Evolutionary conservation across 352 stramenopile species (phyloP).

Genomic region (Globisporangium lucens): DNA sequence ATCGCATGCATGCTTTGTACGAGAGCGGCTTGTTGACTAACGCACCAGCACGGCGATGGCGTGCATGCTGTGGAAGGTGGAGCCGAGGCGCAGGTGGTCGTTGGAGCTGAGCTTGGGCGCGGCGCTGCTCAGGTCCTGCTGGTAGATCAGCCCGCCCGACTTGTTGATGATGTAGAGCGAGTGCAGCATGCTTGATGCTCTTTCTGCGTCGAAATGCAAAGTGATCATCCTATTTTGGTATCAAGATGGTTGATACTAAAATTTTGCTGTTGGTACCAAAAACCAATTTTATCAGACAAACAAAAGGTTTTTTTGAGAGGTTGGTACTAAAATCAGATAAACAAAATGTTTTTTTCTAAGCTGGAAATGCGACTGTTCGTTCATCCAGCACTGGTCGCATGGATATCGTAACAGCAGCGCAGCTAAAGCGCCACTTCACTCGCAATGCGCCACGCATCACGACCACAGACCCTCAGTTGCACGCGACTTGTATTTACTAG

Average conservation of each 20-base stretch:
- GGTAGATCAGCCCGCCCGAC: slow-evolving; percentile 91
- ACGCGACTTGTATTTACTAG: background rate
- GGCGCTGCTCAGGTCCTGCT: slow-evolving; percentile 85
- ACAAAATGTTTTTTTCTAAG: too few species aligned
- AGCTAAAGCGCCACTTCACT: background rate
- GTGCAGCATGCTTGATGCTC: slow-evolving; percentile 87
- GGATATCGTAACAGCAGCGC: background rate
- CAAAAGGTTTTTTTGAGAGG: too few species aligned
- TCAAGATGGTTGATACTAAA: background rate
- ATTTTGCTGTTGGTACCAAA: too few species aligned
- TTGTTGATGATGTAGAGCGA: slow-evolving; percentile 95
- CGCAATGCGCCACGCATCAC: background rate
- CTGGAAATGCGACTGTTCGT: background rate
- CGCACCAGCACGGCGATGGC: slow-evolving; percentile 82
- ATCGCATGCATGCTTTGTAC: background rate
- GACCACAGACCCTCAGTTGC: background rate
- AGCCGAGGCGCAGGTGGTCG: slow-evolving; percentile 91
- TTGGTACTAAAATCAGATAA: too few species aligned
- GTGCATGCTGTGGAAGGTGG: slow-evolving; percentile 94
- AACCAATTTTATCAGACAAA: too few species aligned
- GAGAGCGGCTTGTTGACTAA: background rate
- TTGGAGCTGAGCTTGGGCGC: slow-evolving; percentile 89
- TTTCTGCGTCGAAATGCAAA: background rate
- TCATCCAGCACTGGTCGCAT: too few species aligned
- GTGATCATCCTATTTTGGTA: background rate